Evolutionary conservation across 345 rosid species (phyloP).

Genomic region (Eucalyptus marginata): DNA sequence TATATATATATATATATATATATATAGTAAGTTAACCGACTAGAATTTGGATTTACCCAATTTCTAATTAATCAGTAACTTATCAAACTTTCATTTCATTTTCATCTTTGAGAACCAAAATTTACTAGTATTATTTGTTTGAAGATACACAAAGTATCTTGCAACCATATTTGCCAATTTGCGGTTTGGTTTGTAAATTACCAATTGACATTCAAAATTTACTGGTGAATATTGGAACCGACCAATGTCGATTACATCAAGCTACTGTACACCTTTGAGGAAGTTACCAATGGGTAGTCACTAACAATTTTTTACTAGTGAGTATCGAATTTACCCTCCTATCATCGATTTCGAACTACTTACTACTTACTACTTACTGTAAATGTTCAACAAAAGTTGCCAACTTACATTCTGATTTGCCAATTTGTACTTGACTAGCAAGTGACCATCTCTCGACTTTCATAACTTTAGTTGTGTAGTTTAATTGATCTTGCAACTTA

Average conservation of each 20-base stretch:
- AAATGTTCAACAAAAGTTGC: not conserved
- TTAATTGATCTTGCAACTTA: not conserved
- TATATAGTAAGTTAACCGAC: not conserved
- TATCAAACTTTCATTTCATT: not conserved
- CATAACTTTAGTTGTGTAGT: not conserved
- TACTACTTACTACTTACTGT: not conserved
- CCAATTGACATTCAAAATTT: not conserved
- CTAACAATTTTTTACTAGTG: not conserved
- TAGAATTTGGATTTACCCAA: not conserved
- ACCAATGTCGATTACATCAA: not conserved
- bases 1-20: no score
- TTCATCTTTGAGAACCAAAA: not conserved
- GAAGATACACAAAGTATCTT: not conserved
- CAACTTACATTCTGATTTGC: not conserved
- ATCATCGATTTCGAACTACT: rapidly evolving
- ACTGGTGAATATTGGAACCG: rapidly evolving
- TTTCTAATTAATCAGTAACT: not conserved
- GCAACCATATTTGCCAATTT: not conserved
- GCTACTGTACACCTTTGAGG: not conserved
- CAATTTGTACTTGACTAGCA: not conserved
- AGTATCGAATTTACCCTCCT: not conserved
- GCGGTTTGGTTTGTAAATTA: not conserved
- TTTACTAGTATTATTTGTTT: not conserved
- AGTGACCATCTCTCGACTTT: not conserved
- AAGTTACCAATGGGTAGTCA: not conserved